A percentile compares a stretch with the other conserved stretches of the same genome.
phyloP scores from a whole-genome alignment of 257 asterid genomes.

The Solanum piurae region DNA sequence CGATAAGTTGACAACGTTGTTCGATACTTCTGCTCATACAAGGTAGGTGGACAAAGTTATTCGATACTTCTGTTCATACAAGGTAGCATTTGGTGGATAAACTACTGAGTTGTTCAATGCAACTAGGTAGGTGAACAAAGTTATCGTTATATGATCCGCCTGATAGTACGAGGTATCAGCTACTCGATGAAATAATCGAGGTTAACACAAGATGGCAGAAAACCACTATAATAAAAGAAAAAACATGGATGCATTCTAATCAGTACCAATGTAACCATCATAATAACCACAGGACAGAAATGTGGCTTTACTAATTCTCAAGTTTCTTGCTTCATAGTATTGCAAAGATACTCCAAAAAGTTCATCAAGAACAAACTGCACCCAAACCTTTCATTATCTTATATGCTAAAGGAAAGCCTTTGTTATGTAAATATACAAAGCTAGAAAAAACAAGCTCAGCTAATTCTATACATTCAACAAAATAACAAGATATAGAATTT shows the following conservation, averaged over 20 bases:
- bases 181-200: neutral
- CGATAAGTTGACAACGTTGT: neutral
- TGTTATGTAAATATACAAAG: neutral
- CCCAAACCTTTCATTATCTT: neutral
- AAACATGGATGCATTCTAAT: neutral
- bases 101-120: neutral
- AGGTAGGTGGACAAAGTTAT: neutral
- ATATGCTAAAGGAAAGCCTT: neutral
- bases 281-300: neutral
- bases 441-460: slow-evolving; percentile 1
- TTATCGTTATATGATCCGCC: neutral
- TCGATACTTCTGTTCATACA: neutral
- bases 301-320: neutral
- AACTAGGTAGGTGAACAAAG: neutral
- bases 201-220: neutral
- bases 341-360: neutral
- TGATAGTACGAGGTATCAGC: neutral
- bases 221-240: neutral
- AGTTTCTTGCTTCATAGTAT: neutral
- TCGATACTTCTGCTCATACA: neutral
- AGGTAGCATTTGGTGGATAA: neutral
- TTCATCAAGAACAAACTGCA: neutral
- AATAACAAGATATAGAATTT: neutral
- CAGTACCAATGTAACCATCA: neutral
- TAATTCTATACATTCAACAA: neutral